phyloP scores from a whole-genome alignment of 768 basidiomycete genomes.

The Tylopilus vinaceipallidus region DNA sequence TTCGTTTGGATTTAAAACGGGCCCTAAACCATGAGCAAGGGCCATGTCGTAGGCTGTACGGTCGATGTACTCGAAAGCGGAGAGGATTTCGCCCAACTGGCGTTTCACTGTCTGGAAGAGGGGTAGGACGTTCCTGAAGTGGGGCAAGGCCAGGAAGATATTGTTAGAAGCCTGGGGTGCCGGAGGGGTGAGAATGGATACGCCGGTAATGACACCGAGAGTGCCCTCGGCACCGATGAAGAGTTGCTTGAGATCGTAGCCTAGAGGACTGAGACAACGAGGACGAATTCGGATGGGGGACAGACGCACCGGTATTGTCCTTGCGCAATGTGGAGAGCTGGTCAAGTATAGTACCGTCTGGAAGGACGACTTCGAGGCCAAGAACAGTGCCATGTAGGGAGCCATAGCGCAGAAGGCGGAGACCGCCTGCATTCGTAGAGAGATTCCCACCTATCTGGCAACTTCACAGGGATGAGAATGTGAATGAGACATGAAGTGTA shows the following conservation, averaged over 20 bases:
- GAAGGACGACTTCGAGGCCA: slow-evolving; percentile 92
- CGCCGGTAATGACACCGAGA: slow-evolving; percentile 90
- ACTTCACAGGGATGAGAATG: slow-evolving; percentile 36
- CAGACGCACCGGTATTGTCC: slow-evolving; percentile 85
- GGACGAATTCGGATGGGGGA: background rate
- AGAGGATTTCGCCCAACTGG: slow-evolving; percentile 90
- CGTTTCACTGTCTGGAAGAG: slow-evolving; percentile 79
- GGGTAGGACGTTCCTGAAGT: slow-evolving; percentile 83
- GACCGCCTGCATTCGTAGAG: slow-evolving; percentile 96
- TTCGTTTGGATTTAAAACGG: slow-evolving; percentile 71
- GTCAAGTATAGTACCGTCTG: slow-evolving; percentile 90
- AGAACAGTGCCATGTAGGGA: slow-evolving; percentile 93
- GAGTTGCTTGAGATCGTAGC: slow-evolving; percentile 96
- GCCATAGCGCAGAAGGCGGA: slow-evolving; percentile 90
- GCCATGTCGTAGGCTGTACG: slow-evolving; percentile 80
- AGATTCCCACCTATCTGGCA: slow-evolving; percentile 99
- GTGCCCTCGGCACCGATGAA: slow-evolving; percentile 99
- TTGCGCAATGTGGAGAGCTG: slow-evolving; percentile 89
- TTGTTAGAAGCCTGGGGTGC: slow-evolving; percentile 84
- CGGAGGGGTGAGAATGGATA: slow-evolving; percentile 90
- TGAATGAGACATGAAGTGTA: background rate
- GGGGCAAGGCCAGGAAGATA: slow-evolving; percentile 84
- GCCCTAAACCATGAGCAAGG: slow-evolving; percentile 79
- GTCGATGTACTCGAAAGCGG: slow-evolving; percentile 97
- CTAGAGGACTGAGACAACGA: slow-evolving; percentile 38